Evolutionary conservation across 106 monocot species (phyloP), one percentile per base, ranked within the genome.

Genomic region (Dioscorea dumetorum): DNA sequence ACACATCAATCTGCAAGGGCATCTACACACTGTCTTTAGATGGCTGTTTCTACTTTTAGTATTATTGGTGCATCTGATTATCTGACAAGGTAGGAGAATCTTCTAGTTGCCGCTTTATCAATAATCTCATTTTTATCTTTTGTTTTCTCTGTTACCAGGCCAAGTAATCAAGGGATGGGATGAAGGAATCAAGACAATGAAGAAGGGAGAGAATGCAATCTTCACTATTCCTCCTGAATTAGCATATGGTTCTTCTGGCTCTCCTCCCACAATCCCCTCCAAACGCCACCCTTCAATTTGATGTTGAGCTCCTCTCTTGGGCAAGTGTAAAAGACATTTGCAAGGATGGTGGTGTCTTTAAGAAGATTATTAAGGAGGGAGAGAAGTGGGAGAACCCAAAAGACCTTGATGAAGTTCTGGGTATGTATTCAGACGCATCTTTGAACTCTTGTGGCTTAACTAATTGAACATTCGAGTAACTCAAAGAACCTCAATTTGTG

Each of bases 111-210:
- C 8, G 12, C 60, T 49, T 23, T 51, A n/a, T 18, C 13, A 21
- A 23, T 3, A 41, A 7, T 5, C 33, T 49, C 34, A n/a, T 17
- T 10, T 52, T 13, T 64, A 48, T 15, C 41, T 58, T 63, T 41
- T 20, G 8, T 32, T 60, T n/a, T 28, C 28, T 28, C 28, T 28
- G 28, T 18, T 50, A 49, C 2, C 67, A 88, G 85, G 88, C 10
- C 80, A 93, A 81, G 88, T 93, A 3, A 88, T 85, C 18, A 88
- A 88, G 63, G 88, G 88, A 83, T 88, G 85, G 85, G 88, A 93
- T 67, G 72, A 81, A 51, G 88, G 85, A 10, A 83, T 93, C 56
- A 83, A 80, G 58, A 86, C 88, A 8, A 88, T 93, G 92, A 88
- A 83, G 66, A 85, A 88, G 62, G 92, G 92, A 33, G 88, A 85